Evolutionary conservation across 2,329 filamentous ascomycete species (phyloP).

Genomic region (Fusarium brachygibbosum): DNA sequence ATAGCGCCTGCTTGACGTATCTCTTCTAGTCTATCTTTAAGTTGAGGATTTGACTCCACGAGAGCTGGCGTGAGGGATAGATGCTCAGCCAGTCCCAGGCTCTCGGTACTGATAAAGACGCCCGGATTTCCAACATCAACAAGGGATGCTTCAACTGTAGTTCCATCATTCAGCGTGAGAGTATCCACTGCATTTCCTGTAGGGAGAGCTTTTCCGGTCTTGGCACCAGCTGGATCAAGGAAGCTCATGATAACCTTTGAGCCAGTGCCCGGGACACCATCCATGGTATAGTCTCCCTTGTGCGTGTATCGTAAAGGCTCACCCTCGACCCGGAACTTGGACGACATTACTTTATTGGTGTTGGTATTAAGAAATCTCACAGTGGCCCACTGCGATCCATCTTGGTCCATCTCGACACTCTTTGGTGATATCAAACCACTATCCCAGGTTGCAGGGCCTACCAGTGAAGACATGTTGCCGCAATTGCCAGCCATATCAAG

Average conservation of each 20-base stretch:
- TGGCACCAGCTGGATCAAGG: constrained; percentile 71
- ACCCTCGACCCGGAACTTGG: constrained; percentile 66
- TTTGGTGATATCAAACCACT: constrained; percentile 46
- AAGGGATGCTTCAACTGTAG: constrained; percentile 65
- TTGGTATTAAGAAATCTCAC: constrained; percentile 79
- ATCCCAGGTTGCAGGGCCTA: constrained; percentile 67
- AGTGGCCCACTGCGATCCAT: constrained; percentile 55
- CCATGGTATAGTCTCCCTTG: constrained; percentile 70
- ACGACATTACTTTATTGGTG: constrained; percentile 73
- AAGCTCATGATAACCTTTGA: constrained; percentile 73
- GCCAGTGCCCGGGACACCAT: constrained; percentile 72
- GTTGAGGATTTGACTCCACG: constrained; percentile 60
- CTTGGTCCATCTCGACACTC: constrained; percentile 34
- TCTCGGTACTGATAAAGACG: constrained; percentile 69
- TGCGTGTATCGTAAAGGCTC: constrained; percentile 49
- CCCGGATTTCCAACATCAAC: constrained; percentile 75
- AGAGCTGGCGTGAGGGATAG: constrained; percentile 66
- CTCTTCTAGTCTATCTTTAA: constrained; percentile 64
- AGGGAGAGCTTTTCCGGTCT: constrained; percentile 65
- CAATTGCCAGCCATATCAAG: constrained; percentile 79
- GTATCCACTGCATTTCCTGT: constrained; percentile 68
- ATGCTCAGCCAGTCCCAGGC: constrained; percentile 62
- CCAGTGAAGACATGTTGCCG: constrained; percentile 78
- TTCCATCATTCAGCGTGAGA: constrained; percentile 56
- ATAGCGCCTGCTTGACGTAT: constrained; percentile 70